Conservation (phyloP, 441 rosid genomes). For the Eruca vesicaria region DNA sequence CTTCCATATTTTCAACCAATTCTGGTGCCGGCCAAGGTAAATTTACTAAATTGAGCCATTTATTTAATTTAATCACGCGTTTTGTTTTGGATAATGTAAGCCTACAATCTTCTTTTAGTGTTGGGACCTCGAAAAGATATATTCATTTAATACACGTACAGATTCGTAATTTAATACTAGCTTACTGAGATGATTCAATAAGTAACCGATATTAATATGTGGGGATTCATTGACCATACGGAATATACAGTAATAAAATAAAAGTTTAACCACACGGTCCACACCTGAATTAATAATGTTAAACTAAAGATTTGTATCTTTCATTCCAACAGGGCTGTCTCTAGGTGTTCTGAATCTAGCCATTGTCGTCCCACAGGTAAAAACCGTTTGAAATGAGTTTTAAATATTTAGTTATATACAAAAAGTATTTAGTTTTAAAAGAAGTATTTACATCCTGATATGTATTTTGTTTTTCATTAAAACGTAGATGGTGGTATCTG, state of each 20-base stretch:
- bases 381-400: background rate
- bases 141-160: conserved; percentile 25
- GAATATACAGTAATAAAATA: background rate
- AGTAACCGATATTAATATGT: background rate
- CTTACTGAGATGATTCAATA: conserved; percentile 20
- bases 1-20: conserved; percentile 66
- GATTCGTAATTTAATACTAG: conserved; percentile 1
- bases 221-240: background rate
- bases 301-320: background rate
- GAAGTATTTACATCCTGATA: background rate
- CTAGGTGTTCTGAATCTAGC: conserved; percentile 83
- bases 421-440: background rate
- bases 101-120: conserved; percentile 22
- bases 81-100: conserved; percentile 28
- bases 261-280: background rate
- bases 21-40: conserved; percentile 92
- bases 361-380: conserved; percentile 83
- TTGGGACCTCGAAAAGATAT: conserved; percentile 19
- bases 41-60: background rate
- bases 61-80: conserved; percentile 1
- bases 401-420: no score
- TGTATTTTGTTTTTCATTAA: background rate
- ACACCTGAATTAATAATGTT: background rate
- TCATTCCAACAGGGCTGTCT: conserved; percentile 58
- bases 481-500: conserved; percentile 40